Evolutionary conservation across 345 rosid genomes (phyloP).

Genomic region (Bruguiera gymnorhiza): DNA sequence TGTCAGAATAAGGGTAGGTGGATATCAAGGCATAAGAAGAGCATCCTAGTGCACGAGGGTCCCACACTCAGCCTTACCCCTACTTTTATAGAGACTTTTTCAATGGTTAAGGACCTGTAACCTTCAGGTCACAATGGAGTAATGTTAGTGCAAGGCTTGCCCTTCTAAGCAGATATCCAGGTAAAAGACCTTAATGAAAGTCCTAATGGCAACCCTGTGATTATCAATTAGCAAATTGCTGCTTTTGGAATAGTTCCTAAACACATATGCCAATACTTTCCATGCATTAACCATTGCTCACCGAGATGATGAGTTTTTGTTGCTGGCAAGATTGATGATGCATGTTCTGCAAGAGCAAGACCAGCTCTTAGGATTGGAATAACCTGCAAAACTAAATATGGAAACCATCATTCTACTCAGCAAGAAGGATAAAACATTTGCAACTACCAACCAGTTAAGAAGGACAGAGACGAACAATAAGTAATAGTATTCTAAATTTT

Average conservation of each 20-base stretch:
- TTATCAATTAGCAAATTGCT: no score
- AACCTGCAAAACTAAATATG: constrained; percentile 47
- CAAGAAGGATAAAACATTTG: not conserved
- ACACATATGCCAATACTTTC: constrained; percentile 1
- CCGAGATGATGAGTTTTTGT: constrained; percentile 84
- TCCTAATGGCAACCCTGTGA: no score
- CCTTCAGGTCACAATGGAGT: not conserved
- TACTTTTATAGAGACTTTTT: no score
- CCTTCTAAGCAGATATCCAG: no score
- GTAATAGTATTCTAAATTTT: not conserved
- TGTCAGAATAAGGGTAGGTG: not conserved
- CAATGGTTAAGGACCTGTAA: not conserved
- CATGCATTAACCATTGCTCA: constrained; percentile 22
- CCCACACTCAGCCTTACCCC: no score
- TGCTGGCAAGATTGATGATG: constrained; percentile 79
- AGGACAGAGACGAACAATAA: not conserved
- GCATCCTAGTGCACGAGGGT: no score
- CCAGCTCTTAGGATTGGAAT: constrained; percentile 92
- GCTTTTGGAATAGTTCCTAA: not conserved
- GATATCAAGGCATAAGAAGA: no score
- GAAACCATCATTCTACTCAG: constrained; percentile 5
- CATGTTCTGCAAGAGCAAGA: constrained; percentile 89
- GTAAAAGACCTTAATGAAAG: no score
- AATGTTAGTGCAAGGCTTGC: no score
- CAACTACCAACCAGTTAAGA: not conserved